These are phyloP conservation scores for Neopestalotiopsis rosae DNA, from an alignment of 2,329 filamentous ascomycete species.

Conservation along the genomic window DNA sequence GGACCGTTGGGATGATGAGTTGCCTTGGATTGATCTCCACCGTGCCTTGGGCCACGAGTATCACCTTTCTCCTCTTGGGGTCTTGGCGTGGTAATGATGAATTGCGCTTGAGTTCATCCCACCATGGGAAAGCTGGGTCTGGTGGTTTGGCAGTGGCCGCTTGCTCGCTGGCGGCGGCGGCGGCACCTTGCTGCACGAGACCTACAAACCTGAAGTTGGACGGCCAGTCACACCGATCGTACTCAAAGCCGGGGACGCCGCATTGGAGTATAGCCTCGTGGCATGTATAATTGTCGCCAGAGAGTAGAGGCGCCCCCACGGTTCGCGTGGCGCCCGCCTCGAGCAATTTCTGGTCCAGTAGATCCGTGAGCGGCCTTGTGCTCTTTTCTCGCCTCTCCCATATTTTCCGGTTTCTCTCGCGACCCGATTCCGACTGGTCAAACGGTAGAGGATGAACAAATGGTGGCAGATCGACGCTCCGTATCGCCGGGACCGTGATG, in stretches of 20 bases:
- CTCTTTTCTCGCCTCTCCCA: slow-evolving; percentile 38
- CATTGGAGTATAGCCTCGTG: slow-evolving; percentile 42
- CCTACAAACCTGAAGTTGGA: slow-evolving; percentile 40
- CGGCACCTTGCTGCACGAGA: slow-evolving; percentile 31
- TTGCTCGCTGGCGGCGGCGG: slow-evolving; percentile 18
- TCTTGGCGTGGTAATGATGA: slow-evolving; percentile 21
- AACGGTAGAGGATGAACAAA: slow-evolving; percentile 37
- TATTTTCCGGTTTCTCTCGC: slow-evolving; percentile 27
- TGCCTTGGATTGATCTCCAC: slow-evolving; percentile 44
- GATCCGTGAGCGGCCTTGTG: slow-evolving; percentile 29
- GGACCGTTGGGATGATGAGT: slow-evolving; percentile 43
- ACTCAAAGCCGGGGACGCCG: slow-evolving; percentile 43
- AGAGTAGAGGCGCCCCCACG: slow-evolving; percentile 32
- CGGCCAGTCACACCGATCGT: slow-evolving; percentile 43
- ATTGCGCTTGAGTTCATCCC: slow-evolving; percentile 37
- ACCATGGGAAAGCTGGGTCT: slow-evolving; percentile 37
- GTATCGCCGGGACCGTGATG: slow-evolving; percentile 43
- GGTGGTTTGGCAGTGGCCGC: slow-evolving; percentile 1
- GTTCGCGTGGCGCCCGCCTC: slow-evolving; percentile 33
- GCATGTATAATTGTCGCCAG: slow-evolving; percentile 41
- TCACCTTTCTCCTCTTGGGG: slow-evolving; percentile 33
- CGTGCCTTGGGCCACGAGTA: slow-evolving; percentile 46
- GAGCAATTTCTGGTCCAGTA: slow-evolving; percentile 34
- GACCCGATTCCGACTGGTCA: slow-evolving; percentile 33
- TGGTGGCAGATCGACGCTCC: slow-evolving; percentile 40